Base-by-base conservation (phyloP, 148 eudicot genomes). In the Simmondsia chinensis region DNA sequence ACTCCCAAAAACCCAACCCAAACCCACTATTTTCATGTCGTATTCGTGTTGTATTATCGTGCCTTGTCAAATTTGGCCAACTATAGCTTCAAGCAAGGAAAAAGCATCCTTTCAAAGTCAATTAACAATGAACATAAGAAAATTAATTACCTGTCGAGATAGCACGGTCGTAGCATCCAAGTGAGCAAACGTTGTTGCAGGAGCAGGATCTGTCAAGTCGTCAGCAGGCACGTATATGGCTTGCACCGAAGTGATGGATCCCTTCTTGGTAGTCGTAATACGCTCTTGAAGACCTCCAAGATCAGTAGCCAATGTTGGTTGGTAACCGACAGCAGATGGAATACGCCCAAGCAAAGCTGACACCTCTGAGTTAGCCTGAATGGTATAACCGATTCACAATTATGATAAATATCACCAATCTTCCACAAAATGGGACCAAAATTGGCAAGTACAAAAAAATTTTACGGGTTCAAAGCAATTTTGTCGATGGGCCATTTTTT, bases 281-380 rank as follows among this genome's bases (percentile, higher is more conserved):
- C 97, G 95, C 50, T 91, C 95, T 58, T 91, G 97, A 63, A 91
- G 95, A 26, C 88, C 95, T 64, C 97, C 97, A 70, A 91, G 95
- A 74, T 91, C 97, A 0, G 97, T 85, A 58, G 95, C 95, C 74
- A 91, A 60, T 50, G 95, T 91, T 22, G 97, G 97, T 56, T 91
- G 97, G 66, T 91, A 91, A 60, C 97, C 97, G 30, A 91, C 95
- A 33, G 97, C 97, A 63, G 95, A 91, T 30, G 97, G 97, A 35
- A 91, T 91, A 79, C 95, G 95, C 8, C 95, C 97, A 56, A 91
- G 95, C 78, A 91, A 70, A 74, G 97, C 97, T 79, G 97, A 91
- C 75, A 91, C 97, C 69, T 91, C 95, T 23, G 97, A 89, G 71
- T 89, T 89, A 46, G 97, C 97, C 94, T 84, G 48, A 28, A 52